These are phyloP conservation scores for Bocquillonia castaneifolia DNA, from an alignment of 441 rosid genomes.

Conservation along the genomic window DNA sequence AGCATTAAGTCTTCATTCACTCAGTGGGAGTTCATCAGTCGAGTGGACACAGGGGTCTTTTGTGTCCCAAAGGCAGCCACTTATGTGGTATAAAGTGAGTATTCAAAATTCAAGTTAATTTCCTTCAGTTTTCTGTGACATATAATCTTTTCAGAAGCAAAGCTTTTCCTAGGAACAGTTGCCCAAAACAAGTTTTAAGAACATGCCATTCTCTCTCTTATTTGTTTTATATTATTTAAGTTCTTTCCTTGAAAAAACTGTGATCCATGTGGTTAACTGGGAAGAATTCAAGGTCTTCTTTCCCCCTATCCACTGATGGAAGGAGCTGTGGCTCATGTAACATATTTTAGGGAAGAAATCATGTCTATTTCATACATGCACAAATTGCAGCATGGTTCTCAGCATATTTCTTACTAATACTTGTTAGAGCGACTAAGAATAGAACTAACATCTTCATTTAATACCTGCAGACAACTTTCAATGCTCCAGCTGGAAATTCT, in stretches of 20 bases:
- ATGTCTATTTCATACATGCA: not conserved
- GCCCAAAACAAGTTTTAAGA: not conserved
- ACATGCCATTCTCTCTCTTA: no score
- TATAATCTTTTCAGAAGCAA: not conserved
- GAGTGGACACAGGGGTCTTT: slow-evolving; percentile 84
- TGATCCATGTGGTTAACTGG: not conserved
- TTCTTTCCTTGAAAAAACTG: not conserved
- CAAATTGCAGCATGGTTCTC: not conserved
- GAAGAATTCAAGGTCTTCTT: not conserved
- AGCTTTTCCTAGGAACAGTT: not conserved
- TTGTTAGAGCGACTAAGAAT: not conserved
- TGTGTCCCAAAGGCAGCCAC: slow-evolving; percentile 72
- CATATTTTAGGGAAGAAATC: not conserved
- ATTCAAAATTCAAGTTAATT: not conserved
- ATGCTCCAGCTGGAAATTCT: slow-evolving; percentile 75
- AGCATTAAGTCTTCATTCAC: slow-evolving; percentile 75
- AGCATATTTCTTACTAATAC: not conserved
- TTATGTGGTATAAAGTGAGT: slow-evolving; percentile 89
- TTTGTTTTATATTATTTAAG: not conserved
- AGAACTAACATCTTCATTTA: slow-evolving; percentile 24
- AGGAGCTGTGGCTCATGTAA: not conserved
- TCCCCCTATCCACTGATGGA: no score
- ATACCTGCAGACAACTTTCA: slow-evolving; percentile 67
- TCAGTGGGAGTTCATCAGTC: slow-evolving; percentile 76
- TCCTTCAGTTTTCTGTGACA: no score